Percentiles rank a stretch among this genome's conserved stretches.
Conservation (phyloP, 306 rosid species). For the Cyamopsis tetragonoloba region DNA sequence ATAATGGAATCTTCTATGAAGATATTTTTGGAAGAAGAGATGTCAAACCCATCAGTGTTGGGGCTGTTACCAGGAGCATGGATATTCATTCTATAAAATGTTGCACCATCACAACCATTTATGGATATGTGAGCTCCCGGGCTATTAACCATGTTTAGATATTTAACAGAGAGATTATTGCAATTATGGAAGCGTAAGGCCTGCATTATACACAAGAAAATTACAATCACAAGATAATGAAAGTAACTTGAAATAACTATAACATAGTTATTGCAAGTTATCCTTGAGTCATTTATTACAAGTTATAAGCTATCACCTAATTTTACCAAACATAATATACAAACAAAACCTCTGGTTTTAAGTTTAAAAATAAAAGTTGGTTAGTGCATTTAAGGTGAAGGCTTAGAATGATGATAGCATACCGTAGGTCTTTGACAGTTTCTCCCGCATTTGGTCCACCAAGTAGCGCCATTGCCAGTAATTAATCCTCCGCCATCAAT, state of each 20-base stretch:
- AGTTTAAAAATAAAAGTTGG: no score
- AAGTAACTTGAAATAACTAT: no score
- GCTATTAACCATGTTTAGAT: background rate
- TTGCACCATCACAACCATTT: background rate
- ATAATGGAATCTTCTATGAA: slow-evolving; percentile 13
- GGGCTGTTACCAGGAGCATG: slow-evolving; percentile 36
- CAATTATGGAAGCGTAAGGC: background rate
- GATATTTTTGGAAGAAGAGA: slow-evolving; percentile 16
- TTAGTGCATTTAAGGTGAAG: no score
- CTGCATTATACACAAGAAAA: background rate
- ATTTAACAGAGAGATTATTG: background rate
- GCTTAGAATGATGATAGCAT: background rate
- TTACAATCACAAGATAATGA: no score
- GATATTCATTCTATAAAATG: background rate
- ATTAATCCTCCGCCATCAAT: slow-evolving; percentile 4
- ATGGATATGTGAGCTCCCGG: slow-evolving; percentile 23
- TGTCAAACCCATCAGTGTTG: slow-evolving; percentile 47
- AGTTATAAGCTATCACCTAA: no score
- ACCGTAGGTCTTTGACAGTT: background rate
- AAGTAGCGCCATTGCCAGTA: background rate
- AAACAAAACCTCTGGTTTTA: no score
- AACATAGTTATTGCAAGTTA: no score
- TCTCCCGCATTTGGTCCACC: slow-evolving; percentile 26
- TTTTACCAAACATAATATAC: no score
- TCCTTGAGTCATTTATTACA: no score